phyloP scores from a whole-genome alignment of 768 basidiomycete genomes.

The Pleurotus salmoneostramineus region DNA sequence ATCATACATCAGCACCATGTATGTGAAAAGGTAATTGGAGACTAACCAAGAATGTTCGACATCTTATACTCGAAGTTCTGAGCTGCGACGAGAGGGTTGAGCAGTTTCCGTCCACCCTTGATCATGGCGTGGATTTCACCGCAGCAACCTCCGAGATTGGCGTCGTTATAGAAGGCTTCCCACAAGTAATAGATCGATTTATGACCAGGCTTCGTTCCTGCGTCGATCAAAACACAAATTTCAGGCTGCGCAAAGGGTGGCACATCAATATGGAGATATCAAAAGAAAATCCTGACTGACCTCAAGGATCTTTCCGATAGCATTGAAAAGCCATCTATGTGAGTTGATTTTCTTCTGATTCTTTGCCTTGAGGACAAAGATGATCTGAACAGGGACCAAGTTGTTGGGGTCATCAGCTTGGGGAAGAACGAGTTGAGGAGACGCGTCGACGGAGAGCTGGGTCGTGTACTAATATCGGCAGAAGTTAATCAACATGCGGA shows the following conservation, averaged over 20 bases:
- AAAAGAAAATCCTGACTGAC: conserved; percentile 30
- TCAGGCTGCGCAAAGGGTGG: conserved; percentile 57
- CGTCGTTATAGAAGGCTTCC: conserved; percentile 85
- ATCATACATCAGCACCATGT: background rate
- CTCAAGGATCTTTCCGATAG: conserved; percentile 77
- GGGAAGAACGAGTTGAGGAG: conserved; percentile 88
- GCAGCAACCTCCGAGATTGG: conserved; percentile 81
- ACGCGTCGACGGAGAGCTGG: conserved; percentile 88
- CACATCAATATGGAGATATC: background rate
- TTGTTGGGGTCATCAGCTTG: conserved; percentile 89
- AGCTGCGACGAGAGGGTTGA: conserved; percentile 91
- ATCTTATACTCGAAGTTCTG: conserved; percentile 99
- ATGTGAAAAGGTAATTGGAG: background rate
- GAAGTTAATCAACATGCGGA: conserved; percentile 7
- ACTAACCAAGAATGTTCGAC: conserved; percentile 87
- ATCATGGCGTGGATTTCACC: conserved; percentile 98
- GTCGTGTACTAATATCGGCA: conserved; percentile 76
- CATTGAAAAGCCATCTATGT: conserved; percentile 95
- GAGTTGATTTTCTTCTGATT: conserved; percentile 97
- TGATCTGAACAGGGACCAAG: conserved; percentile 88
- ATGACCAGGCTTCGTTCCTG: conserved; percentile 94
- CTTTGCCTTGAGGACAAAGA: conserved; percentile 87
- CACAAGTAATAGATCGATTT: conserved; percentile 95
- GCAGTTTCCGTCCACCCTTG: conserved; percentile 83
- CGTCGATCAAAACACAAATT: conserved; percentile 89